Evolutionary conservation across 2,329 filamentous ascomycete genomes (phyloP), one percentile per base, ranked within the genome.

Genomic region (Peltaster fructicola): DNA sequence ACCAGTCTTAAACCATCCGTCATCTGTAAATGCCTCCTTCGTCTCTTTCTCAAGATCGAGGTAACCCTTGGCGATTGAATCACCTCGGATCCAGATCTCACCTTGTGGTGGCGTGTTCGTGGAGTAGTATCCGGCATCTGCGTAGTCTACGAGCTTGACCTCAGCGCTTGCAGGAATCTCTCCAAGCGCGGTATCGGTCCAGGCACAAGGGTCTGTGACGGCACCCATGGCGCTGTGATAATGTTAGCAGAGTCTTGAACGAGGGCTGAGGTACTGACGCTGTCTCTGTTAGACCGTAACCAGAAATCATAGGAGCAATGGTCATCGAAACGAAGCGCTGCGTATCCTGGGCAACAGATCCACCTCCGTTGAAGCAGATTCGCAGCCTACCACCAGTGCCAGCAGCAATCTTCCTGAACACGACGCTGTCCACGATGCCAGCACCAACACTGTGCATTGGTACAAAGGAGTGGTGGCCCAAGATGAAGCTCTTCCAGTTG

Each of bases 211-310:
- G 40, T 81, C 79, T 52, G 75, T 78, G 19, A 88, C 54, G n/a
- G 73, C 67, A 30, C 78, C 79, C 59, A 78, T 82, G 37, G 33
- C 47, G n/a, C n/a, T n/a, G n/a, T n/a, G n/a, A n/a, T n/a, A n/a
- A n/a, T n/a, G n/a, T n/a, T n/a, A n/a, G n/a, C n/a, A n/a, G n/a
- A n/a, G n/a, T n/a, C n/a, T n/a, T n/a, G n/a, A n/a, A n/a, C n/a
- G n/a, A n/a, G n/a, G n/a, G n/a, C n/a, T n/a, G n/a, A n/a, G n/a
- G n/a, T n/a, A n/a, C n/a, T n/a, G n/a, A n/a, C 2, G 42, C 29
- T n/a, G 88, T 95, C 56, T 98, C 88, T 1, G 88, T 98, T 37
- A 98, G 59, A 32, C 88, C 88, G 47, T 98, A 98, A 7, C 88
- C 88, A 35, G 65, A 69, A 39, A 98, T 72, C 85, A 98, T 92